Base-by-base conservation (phyloP, 225 moss, liverwort and hornwort genomes). In the Thuidium tamariscinum region DNA sequence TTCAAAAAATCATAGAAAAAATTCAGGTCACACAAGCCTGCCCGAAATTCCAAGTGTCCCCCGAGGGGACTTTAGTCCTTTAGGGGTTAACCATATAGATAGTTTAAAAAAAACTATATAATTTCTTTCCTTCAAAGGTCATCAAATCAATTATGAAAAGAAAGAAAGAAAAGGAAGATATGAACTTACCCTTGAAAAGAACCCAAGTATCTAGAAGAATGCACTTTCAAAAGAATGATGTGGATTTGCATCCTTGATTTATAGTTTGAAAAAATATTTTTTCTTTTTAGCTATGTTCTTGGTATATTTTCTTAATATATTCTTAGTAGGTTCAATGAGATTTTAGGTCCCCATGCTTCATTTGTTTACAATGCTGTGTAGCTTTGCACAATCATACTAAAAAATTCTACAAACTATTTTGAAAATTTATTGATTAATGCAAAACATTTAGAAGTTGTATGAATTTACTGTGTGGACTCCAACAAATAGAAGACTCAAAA, bases 181-280 rank as follows among this genome's bases (percentile, higher is more conserved):
- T 34, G 7, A 0, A 7, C 1, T 32, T 19, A 12, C 1, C 12
- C 1, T 74, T 8, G 7, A 73, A 19, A 46, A 46, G 0, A 18
- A 11, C 0, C 6, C 4, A 30, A 4, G 4, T 72, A 72, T 72
- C 2, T 30, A 11, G 0, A 18, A 11, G 16, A 71, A 29, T 71
- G 10, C 17, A 29, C 10, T 71, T 72, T 30, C 7, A 7, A 18
- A 70, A 29, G 10, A 72, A 44, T 46, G 15, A 46, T 4, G 29
- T 29, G 17, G 29, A 10, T 2, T 27, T 46, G 0, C 6, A 16
- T 30, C 18, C 2, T 29, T 18, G 11, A 16, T 46, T 71, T 0
- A 16, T 0, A 27, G 2, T 42, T n/a, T n/a, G n/a, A n/a, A 44
- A 16, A 71, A 7, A 27, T 44, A 27, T 0, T 71, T 44, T 0